These are phyloP conservation scores for Cercospora berteroae DNA, from an alignment of 2,329 filamentous ascomycete genomes.

Conservation along the genomic window DNA sequence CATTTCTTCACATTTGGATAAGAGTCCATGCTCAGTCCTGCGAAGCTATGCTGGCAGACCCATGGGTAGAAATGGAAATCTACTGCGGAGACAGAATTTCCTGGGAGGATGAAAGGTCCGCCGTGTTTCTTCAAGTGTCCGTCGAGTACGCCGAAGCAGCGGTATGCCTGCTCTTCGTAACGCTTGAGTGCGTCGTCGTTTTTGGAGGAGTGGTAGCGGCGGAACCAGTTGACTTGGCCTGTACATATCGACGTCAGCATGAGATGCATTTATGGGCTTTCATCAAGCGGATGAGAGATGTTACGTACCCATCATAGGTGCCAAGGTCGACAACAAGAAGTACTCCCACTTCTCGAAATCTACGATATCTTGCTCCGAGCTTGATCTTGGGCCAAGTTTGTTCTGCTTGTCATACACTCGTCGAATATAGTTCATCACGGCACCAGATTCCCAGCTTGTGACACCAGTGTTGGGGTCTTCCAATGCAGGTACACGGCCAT, in stretches of 20 bases:
- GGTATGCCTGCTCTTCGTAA: slow-evolving; percentile 43
- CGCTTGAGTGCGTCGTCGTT: slow-evolving; percentile 46
- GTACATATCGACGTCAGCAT: neutral
- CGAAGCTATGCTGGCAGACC: slow-evolving; percentile 42
- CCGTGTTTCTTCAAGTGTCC: slow-evolving; percentile 42
- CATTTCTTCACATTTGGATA: slow-evolving; percentile 44
- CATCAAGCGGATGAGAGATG: neutral
- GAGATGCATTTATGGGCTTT: neutral
- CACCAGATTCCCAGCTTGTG: slow-evolving; percentile 52
- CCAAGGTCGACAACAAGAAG: slow-evolving; percentile 44
- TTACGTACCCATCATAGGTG: slow-evolving; percentile 41
- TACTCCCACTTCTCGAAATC: slow-evolving; percentile 51
- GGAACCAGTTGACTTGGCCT: slow-evolving; percentile 43
- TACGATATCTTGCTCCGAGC: slow-evolving; percentile 42
- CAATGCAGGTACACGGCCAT: slow-evolving; percentile 46
- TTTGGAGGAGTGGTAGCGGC: slow-evolving; percentile 41
- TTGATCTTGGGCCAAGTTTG: slow-evolving; percentile 38
- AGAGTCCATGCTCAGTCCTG: slow-evolving; percentile 42
- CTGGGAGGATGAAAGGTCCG: slow-evolving; percentile 41
- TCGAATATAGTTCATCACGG: slow-evolving; percentile 51
- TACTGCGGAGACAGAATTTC: slow-evolving; percentile 39
- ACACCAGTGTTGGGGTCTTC: slow-evolving; percentile 49
- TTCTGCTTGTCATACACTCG: slow-evolving; percentile 46
- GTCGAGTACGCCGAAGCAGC: slow-evolving; percentile 46
- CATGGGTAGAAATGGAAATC: slow-evolving; percentile 47